Base-by-base conservation (phyloP, 179 eudicot genomes). In the Vitellaria paradoxa region DNA sequence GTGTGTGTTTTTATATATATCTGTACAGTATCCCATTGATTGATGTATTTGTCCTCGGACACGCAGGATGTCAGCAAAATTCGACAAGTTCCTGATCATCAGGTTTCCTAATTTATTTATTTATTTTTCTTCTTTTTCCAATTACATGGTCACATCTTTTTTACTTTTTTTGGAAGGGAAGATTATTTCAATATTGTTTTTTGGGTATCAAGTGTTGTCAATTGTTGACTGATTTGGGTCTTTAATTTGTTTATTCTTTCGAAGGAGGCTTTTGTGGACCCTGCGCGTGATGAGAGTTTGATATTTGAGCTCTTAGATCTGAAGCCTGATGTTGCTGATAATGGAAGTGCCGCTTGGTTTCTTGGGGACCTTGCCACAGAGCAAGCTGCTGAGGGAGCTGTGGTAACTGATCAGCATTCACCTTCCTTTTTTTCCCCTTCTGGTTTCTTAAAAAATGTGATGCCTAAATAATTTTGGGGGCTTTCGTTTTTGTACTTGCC, bases 221-320 rank as follows among this genome's bases (percentile, higher is more conserved):
- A 53, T 76, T 30, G 37, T 77, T 74, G 81, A 74, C 40, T 20
- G 50, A 53, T 52, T 70, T 70, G 46, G 5, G 66, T 50, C 23
- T 79, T 69, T 49, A 62, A 70, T 68, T 67, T 80, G 40, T 45
- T 79, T 67, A 23, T 64, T 70, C 21, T 68, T 30, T 65, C 85
- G 62, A 70, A 92, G 97, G 97, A 93, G 86, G 98, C 80, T n/a
- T 92, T 89, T 85, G 93, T 77, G 68, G 97, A 94, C 73, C 91
- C 93, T 21, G 67, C 67, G 8, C 85, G 96, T 18, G 97, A 92
- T 53, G 98, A 93, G 82, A 93, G 98, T 83, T 72, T 94, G 73
- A 88, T 93, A 69, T 46, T 91, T 80, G 97, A 93, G 80, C 82
- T 94, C 23, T 75, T 93, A 69, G 97, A 93, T 69, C 76, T 87